Conservation (phyloP, 139 green algal species). For the Micractinium conductrix region DNA sequence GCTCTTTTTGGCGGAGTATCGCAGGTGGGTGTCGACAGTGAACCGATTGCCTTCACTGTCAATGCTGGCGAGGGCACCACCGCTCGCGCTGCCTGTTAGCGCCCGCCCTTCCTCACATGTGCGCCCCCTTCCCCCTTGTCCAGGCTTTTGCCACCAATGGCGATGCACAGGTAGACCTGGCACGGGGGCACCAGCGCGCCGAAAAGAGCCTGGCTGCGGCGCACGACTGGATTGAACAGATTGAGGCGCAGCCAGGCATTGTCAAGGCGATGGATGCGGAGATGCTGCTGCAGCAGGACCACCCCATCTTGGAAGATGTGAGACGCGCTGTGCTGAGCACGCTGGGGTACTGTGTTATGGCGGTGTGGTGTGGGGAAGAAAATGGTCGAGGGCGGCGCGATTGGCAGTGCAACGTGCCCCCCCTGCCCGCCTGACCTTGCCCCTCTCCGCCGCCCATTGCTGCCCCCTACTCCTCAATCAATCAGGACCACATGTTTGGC, state of each 20-base stretch:
- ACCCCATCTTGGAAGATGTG: conserved; percentile 50
- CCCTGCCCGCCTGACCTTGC: too few relatives aligned
- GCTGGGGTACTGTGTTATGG: too few relatives aligned
- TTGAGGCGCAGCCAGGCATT: not conserved
- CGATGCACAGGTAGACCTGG: not conserved
- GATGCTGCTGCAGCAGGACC: conserved; percentile 41
- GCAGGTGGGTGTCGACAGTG: too few relatives aligned
- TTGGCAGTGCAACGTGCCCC: too few relatives aligned
- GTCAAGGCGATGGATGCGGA: conserved; percentile 41
- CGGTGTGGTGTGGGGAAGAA: too few relatives aligned
- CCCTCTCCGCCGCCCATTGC: not conserved
- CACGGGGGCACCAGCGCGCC: not conserved
- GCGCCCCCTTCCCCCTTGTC: too few relatives aligned
- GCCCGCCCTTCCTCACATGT: too few relatives aligned
- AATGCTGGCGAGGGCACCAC: too few relatives aligned
- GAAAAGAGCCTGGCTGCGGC: not conserved
- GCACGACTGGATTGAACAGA: conserved; percentile 2
- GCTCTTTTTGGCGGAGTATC: conserved; percentile 15
- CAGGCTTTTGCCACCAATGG: too few relatives aligned
- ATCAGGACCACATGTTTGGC: conserved; percentile 53
- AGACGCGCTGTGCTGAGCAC: not conserved
- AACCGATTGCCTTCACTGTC: too few relatives aligned
- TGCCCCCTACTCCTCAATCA: not conserved
- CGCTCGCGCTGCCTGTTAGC: too few relatives aligned
- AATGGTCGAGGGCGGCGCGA: too few relatives aligned